Evolutionary conservation across 176 grass and related monocot species (phyloP).

Genomic region (Tuctoria greenei): DNA sequence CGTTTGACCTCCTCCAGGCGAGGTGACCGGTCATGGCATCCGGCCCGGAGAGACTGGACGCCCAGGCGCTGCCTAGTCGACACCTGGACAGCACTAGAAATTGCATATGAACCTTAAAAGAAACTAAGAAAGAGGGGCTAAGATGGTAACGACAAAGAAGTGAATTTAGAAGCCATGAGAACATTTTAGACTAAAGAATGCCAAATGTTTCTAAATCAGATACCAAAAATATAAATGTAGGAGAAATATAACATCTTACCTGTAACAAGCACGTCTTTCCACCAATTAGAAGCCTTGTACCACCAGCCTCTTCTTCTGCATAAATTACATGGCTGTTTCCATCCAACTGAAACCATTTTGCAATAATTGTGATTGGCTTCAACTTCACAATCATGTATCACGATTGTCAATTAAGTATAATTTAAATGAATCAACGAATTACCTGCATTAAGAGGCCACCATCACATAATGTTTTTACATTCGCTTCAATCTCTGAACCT

Average conservation of each 20-base stretch:
- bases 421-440: constrained; percentile 25
- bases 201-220: not conserved
- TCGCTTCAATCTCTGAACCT: constrained; percentile 66
- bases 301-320: constrained; percentile 93
- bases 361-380: constrained; percentile 17
- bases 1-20: no score
- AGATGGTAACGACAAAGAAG: not conserved
- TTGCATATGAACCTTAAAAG: not conserved
- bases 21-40: no score
- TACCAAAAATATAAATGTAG: not conserved
- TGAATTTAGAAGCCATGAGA: constrained; percentile 13
- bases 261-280: constrained; percentile 93
- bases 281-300: constrained; percentile 92
- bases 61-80: no score
- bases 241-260: constrained; percentile 37
- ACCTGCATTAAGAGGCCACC: constrained; percentile 98
- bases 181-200: not conserved
- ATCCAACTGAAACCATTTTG: constrained; percentile 63
- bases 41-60: no score
- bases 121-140: not conserved
- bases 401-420: not conserved
- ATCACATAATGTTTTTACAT: constrained; percentile 86
- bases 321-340: constrained; percentile 98
- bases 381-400: constrained; percentile 21
- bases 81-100: no score